Evolutionary conservation across 768 basidiomycete species (phyloP), one percentile per base, ranked within the genome.

Genomic region (Gyrodon lividus): DNA sequence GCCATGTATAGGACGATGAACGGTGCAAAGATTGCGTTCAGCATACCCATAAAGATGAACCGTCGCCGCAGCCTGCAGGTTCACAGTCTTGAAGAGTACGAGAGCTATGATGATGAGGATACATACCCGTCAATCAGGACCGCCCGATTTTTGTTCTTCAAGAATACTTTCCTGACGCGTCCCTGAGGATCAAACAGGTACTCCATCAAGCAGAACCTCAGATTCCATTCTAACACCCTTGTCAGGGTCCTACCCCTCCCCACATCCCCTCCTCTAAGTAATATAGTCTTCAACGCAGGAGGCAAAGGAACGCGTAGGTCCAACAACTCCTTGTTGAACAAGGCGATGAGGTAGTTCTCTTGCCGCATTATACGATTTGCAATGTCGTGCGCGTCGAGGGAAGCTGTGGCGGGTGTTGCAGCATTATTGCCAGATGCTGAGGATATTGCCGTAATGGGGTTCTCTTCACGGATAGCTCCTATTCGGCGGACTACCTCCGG

Each of bases 311-410:
- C 80, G 8, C 85, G 83, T 19, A 98, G 77, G 70, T 99, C 90
- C 46, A 99, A 76, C 5, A 98, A 70, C 56, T 97, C 93, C 67
- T 98, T 98, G 73, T 98, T 99, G 70, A 99, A 97, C 17, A 99
- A 70, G 0, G 97, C 94, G 52, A 98, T 97, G 45, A 99, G 79
- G 66, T 98, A 99, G 70, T 99, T 99, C 66, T 98, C 97, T 67
- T 98, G 92, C 28, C 97, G 82, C 83, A 99, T 81, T 61, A 99
- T 98, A 46, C 97, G 87, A 66, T 98, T 98, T 4, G 96, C 96
- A 47, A 98, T 84, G 70, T 98, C 96, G 65, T 99, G 97, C 2
- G 96, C 97, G 60, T 99, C 97, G 6, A 99, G 82, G 65, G 91
- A 91, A 42, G 92, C 90, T 1, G 83, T 86, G 9, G 85, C 78